A percentile compares a stretch with the other conserved stretches of the same genome.
Evolutionary conservation across 2,329 filamentous ascomycete species (phyloP).

Genomic region (Colletotrichum viniferum): DNA sequence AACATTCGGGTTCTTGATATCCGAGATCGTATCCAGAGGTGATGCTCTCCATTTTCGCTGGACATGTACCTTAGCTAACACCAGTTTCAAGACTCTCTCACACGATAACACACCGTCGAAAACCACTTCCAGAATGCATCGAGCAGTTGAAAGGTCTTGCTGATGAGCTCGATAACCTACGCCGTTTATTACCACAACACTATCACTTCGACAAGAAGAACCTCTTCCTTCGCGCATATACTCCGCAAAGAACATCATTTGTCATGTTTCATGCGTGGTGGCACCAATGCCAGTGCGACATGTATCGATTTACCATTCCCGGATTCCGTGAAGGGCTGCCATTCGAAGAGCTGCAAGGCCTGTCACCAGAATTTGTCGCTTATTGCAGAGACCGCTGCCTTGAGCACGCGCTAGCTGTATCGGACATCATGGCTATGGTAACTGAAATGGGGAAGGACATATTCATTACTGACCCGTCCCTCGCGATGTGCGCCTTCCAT

Average conservation of each 20-base stretch:
- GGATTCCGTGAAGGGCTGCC: constrained; percentile 13
- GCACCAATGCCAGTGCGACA: constrained; percentile 29
- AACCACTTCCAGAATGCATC: constrained; percentile 14
- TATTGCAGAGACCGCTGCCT: constrained; percentile 9
- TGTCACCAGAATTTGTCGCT: background rate
- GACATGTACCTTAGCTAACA: background rate
- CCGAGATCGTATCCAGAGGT: constrained; percentile 15
- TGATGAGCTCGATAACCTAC: constrained; percentile 17
- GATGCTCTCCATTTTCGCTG: background rate
- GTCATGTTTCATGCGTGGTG: constrained; percentile 30
- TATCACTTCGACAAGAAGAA: constrained; percentile 22
- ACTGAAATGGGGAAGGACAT: constrained; percentile 2
- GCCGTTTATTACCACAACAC: constrained; percentile 1
- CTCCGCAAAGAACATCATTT: constrained; percentile 24
- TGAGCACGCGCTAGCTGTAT: constrained; percentile 8
- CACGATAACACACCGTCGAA: constrained; percentile 24
- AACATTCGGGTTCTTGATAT: constrained; percentile 12
- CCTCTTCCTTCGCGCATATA: constrained; percentile 25
- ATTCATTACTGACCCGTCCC: constrained; percentile 8
- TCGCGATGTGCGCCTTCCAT: constrained; percentile 17
- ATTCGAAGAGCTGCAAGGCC: background rate
- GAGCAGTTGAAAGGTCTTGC: background rate
- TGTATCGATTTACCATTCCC: constrained; percentile 26
- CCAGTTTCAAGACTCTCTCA: constrained; percentile 15
- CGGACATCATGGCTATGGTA: background rate